These are phyloP conservation scores for Volvox reticuliferus DNA, from an alignment of 139 green algal genomes.

Conservation along the genomic window DNA sequence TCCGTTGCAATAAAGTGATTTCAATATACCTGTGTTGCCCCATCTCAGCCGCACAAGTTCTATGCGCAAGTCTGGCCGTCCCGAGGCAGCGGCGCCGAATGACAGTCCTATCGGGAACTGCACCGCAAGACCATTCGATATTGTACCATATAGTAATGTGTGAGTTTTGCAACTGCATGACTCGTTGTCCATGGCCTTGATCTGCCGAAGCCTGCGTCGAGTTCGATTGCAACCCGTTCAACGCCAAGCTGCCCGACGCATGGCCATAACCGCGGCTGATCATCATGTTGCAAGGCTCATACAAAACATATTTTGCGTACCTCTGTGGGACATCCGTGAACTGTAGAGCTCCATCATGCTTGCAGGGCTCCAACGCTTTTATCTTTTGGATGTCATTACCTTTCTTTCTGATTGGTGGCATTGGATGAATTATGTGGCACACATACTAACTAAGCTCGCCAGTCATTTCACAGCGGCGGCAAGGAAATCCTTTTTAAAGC, in stretches of 20 bases:
- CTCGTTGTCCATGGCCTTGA: neutral
- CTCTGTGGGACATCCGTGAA: neutral
- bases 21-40: neutral
- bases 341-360: neutral
- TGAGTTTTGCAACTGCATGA: neutral
- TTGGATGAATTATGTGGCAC: neutral
- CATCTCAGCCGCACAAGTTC: neutral
- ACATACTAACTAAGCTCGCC: neutral
- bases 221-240: neutral
- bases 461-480: neutral
- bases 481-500: neutral
- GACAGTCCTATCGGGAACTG: neutral
- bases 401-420: neutral
- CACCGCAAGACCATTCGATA: neutral
- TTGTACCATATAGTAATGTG: neutral
- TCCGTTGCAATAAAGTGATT: neutral
- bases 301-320: neutral
- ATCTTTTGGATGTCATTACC: neutral
- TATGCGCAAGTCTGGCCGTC: slow-evolving; percentile 1
- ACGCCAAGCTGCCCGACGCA: neutral
- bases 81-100: neutral
- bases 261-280: neutral
- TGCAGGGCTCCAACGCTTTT: slow-evolving; percentile 15
- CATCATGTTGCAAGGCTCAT: neutral
- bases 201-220: neutral